Evolutionary conservation across 2,329 filamentous ascomycete species (phyloP), one percentile per base, ranked within the genome.

Genomic region (Massarina eburnea): DNA sequence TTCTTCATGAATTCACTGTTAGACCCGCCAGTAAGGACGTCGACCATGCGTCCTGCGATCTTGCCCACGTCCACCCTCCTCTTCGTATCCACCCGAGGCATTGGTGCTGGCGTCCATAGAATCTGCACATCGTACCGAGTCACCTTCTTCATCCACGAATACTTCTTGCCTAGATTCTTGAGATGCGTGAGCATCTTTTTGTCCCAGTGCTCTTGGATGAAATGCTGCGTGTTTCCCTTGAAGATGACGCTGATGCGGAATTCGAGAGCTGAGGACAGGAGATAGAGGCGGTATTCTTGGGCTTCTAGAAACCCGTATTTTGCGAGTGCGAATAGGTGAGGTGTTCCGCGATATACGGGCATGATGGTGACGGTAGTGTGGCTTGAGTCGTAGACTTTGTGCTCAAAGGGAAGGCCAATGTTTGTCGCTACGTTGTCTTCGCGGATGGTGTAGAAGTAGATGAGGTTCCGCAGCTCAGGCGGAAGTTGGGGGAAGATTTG

Each of bases 391-490:
- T 58, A 66, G 1, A 38, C 50, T 39, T 65, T 66, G n/a, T 52
- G 43, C 8, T 46, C 39, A 14, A 65, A 43, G 1, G 59, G 61
- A 18, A 66, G 51, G 15, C 45, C 42, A 4, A 21, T 19, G 37
- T 45, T 59, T 12, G 43, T 49, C 7, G 51, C 26, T 3, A 36
- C 32, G 24, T n/a, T 35, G 17, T 29, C 15, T 3, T 38, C 15
- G 21, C 44, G 17, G 18, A 48, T 30, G 1, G 56, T 54, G 30
- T 62, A 52, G 22, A 46, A 36, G 51, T 65, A 68, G 26, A 68
- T 46, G 27, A 62, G 51, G 42, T 64, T 61, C 12, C 65, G 59
- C 4, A 67, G 54, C 22, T 68, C 65, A 2, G 64, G 55, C 8
- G 65, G 64, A 17, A 67, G 54, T 27, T 39, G 24, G 1, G 58